A percentile compares a stretch with the other conserved stretches of the same genome.
Evolutionary conservation across 192 early-diverging fungal species (phyloP).

Genomic region (Spizellomyces punctatus): DNA sequence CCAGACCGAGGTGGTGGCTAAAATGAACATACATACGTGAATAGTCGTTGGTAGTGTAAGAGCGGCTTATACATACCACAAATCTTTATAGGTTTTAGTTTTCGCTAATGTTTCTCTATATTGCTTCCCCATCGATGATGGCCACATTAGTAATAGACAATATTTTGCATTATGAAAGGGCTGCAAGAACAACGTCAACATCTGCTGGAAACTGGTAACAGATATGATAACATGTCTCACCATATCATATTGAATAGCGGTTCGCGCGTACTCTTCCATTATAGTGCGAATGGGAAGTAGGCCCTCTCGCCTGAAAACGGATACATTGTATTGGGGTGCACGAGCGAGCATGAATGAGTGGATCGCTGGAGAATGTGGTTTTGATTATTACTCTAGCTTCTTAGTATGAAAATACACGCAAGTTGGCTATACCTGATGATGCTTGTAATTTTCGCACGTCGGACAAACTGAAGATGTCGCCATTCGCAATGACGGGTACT

Average conservation of each 20-base stretch:
- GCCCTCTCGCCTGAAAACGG: slow-evolving; percentile 70
- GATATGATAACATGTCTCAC: not conserved
- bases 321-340: slow-evolving; percentile 82
- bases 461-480: slow-evolving; percentile 73
- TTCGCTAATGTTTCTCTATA: slow-evolving; percentile 22
- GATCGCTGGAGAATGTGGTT: slow-evolving; percentile 44
- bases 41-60: slow-evolving; percentile 2
- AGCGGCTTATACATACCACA: slow-evolving; percentile 10
- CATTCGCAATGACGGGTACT: slow-evolving; percentile 85
- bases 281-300: slow-evolving; percentile 52
- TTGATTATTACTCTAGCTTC: slow-evolving; percentile 19
- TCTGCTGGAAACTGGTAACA: not conserved
- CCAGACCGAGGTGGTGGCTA: slow-evolving; percentile 29
- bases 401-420: not conserved
- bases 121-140: slow-evolving; percentile 13
- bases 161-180: slow-evolving; percentile 89
- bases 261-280: slow-evolving; percentile 68
- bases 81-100: slow-evolving; percentile 27
- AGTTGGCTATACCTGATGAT: slow-evolving; percentile 49
- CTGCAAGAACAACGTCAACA: not conserved
- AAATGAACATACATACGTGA: not conserved
- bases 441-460: slow-evolving; percentile 66
- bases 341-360: slow-evolving; percentile 90
- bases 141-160: slow-evolving; percentile 81
- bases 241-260: slow-evolving; percentile 71